Evolutionary conservation across 306 rosid species (phyloP).

Genomic region (Trifolium dubium): DNA sequence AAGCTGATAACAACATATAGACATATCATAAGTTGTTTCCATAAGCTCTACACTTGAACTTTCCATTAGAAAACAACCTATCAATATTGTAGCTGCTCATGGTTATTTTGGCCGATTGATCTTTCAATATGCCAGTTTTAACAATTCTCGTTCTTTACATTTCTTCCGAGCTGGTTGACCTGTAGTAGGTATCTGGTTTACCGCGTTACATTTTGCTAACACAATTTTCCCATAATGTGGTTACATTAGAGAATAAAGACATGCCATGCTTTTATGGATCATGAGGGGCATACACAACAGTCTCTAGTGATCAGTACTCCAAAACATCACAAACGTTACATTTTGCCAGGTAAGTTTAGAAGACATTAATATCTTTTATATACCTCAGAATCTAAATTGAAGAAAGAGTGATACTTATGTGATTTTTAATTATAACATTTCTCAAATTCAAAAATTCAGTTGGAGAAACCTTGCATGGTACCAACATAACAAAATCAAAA

Average conservation of each 20-base stretch:
- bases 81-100: background rate
- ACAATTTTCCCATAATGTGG: conserved; percentile 25
- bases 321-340: conserved; percentile 81
- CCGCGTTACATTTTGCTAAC: background rate
- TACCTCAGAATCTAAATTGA: background rate
- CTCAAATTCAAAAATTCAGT: conserved; percentile 56
- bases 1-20: background rate
- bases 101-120: conserved; percentile 34
- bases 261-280: conserved; percentile 84
- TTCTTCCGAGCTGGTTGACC: background rate
- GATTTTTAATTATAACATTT: conserved; percentile 37
- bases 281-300: conserved; percentile 86
- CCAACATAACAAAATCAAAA: conserved; percentile 61
- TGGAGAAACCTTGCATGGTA: conserved; percentile 79
- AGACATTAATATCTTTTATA: background rate
- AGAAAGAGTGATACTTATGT: background rate
- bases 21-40: no score
- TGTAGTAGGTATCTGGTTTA: background rate
- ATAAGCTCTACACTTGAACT: no score
- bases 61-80: background rate
- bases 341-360: conserved; percentile 75
- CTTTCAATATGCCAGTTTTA: conserved; percentile 24
- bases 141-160: conserved; percentile 1
- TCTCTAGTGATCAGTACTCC: conserved; percentile 80
- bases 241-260: conserved; percentile 77